Evolutionary conservation across 2,329 filamentous ascomycete species (phyloP).

Genomic region (Parafenestella ontariensis): DNA sequence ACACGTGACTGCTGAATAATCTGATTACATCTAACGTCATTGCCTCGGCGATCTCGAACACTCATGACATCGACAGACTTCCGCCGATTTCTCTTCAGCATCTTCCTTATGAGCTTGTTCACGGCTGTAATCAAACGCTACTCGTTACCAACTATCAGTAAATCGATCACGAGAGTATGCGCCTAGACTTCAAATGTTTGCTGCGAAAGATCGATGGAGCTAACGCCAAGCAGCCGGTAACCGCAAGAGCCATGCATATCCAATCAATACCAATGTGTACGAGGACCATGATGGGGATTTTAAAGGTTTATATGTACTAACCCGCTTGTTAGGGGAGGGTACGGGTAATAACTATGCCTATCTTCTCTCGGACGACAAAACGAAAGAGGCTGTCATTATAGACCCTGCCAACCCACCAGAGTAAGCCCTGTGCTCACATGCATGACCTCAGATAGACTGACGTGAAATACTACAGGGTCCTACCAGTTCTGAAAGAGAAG

Average conservation of each 20-base stretch:
- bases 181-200: not conserved
- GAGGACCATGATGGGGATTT: slow-evolving; percentile 25
- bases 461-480: slow-evolving; percentile 55
- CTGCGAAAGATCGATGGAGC: not conserved
- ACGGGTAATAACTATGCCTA: slow-evolving; percentile 86
- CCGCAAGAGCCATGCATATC: slow-evolving; percentile 75
- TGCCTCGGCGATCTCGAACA: slow-evolving; percentile 36
- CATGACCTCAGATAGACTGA: not conserved
- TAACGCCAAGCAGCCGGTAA: slow-evolving; percentile 38
- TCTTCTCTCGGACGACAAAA: slow-evolving; percentile 59
- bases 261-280: slow-evolving; percentile 89
- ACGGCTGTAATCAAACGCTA: slow-evolving; percentile 34
- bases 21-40: slow-evolving; percentile 31
- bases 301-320: slow-evolving; percentile 1
- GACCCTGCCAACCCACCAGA: slow-evolving; percentile 81
- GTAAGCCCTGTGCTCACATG: slow-evolving; percentile 56
- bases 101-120: slow-evolving; percentile 46
- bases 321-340: slow-evolving; percentile 69
- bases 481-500: slow-evolving; percentile 74
- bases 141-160: slow-evolving; percentile 26
- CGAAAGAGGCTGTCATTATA: slow-evolving; percentile 66
- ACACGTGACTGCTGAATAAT: slow-evolving; percentile 21
- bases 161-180: slow-evolving; percentile 27
- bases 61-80: slow-evolving; percentile 58
- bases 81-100: slow-evolving; percentile 50